Base-by-base conservation (phyloP, 768 basidiomycete genomes). In the Leucosporidium creatinivorum region DNA sequence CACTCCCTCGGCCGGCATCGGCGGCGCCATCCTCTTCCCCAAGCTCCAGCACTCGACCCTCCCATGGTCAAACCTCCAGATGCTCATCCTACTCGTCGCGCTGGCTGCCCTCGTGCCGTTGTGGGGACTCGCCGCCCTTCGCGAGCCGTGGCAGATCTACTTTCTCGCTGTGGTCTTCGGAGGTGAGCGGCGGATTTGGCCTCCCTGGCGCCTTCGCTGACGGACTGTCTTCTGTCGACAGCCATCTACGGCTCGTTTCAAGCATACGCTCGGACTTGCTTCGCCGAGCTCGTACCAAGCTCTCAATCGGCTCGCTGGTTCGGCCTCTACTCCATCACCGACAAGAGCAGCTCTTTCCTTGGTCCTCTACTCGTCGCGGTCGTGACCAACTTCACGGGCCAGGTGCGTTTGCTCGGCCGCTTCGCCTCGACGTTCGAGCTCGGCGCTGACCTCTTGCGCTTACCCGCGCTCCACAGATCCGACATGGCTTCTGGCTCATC, bases 301-400 rank as follows among this genome's bases (percentile, higher is more conserved):
- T 87, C 89, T 0, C 90, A 96, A 77, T 91, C 93, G 78, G 92
- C 92, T 3, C 81, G 91, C 63, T 97, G 91, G 88, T 91, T 79
- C 66, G 82, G 85, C 3, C 79, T 97, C 44, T 96, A 88, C 78
- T 88, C 88, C 21, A 92, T 97, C 48, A 70, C 67, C 49, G 73
- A 75, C 70, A 81, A 96, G n/a, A 92, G 91, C 12, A 87, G 87
- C 69, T 91, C 90, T 10, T 98, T 97, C 80, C 79, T 97, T 5
- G 94, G 94, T 0, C 94, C 94, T 4, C 81, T 93, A 9, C 79
- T 91, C 31, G 93, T 97, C 1, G 93, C 91, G 0, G 72, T 93
- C 48, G 89, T 97, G 50, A 86, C 93, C 0, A 92, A 94, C 76
- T 77, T 81, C 54, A 97, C 92, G 0, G 92, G 74, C 3, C 31